Evolutionary conservation across 2,329 filamentous ascomycete genomes (phyloP), one percentile per base, ranked within the genome.

Genomic region (Neopestalotiopsis sp.): DNA sequence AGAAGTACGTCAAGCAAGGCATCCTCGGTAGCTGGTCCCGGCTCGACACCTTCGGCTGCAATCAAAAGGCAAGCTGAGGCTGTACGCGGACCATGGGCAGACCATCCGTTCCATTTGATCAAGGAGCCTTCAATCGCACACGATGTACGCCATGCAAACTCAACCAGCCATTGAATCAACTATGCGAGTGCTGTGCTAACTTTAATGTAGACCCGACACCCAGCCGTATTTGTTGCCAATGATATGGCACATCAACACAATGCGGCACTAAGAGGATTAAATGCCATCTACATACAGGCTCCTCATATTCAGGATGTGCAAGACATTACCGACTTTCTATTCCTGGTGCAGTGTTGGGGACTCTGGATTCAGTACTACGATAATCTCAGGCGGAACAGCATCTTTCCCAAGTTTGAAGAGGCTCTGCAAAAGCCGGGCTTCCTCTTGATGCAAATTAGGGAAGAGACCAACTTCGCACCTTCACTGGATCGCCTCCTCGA

Each of bases 231-330:
- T 65, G 75, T 78, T 40, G 78, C 78, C 20, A 77, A 77, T 58
- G 79, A 81, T 64, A 75, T 81, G 68, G 71, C 75, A 1, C 69
- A 77, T 38, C 72, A 76, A 13, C 79, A 81, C 72, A 81, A 81
- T 68, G 73, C 75, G 20, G 75, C 81, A 70, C 71, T 81, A 24
- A 78, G 80, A 30, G 77, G 75, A 13, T 73, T 81, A 10, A 82
- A 82, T 71, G 75, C 78, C 14, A 75, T 81, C 20, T 80, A 76
- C 69, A 73, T 80, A 1, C 79, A 82, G 69, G 78, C 78, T 4
- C 75, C 76, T 2, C 73, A 76, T 67, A 69, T 82, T 12, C 73
- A 69, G 5, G 56, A 68, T n/a, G 56, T 70, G 0, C 65, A 72
- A 34, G 78, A 80, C 58, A 70, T 78, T n/a, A 56, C 72, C 1